These are phyloP conservation scores for Candida sanyaensis DNA, from an alignment of 1,139 yeast species.

Conservation along the genomic window DNA sequence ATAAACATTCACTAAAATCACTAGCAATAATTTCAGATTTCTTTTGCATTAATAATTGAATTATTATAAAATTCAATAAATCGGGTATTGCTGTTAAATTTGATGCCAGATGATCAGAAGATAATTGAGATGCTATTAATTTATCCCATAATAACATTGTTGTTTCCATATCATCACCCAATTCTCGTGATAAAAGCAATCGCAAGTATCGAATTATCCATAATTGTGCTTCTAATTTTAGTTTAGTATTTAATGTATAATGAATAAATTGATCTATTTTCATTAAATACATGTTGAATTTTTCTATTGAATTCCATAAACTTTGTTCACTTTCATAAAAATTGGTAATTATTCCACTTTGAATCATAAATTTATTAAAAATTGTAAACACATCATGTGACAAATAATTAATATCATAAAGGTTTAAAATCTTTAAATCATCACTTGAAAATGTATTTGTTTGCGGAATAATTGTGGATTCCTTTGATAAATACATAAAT, in stretches of 20 bases:
- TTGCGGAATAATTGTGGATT: constrained; percentile 36
- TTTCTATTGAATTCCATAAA: constrained; percentile 46
- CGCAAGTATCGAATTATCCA: constrained; percentile 72
- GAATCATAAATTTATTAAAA: constrained; percentile 43
- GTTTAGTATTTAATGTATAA: constrained; percentile 44
- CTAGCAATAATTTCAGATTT: constrained; percentile 50
- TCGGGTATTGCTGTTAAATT: constrained; percentile 30
- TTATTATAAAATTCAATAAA: constrained; percentile 51
- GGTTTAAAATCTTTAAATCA: constrained; percentile 35
- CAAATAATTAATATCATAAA: constrained; percentile 41
- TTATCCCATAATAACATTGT: constrained; percentile 60
- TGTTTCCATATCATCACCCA: constrained; percentile 47
- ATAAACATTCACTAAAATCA: constrained; percentile 65
- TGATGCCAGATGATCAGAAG: constrained; percentile 9
- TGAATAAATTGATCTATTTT: constrained; percentile 50
- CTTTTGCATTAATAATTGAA: constrained; percentile 52
- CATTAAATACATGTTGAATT: constrained; percentile 48
- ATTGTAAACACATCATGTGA: constrained; percentile 50
- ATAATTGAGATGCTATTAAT: constrained; percentile 36
- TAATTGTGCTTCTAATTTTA: constrained; percentile 58
- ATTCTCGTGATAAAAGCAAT: constrained; percentile 57
- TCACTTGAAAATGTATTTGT: constrained; percentile 35
- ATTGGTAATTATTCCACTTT: constrained; percentile 36
- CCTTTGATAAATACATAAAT: constrained; percentile 49
- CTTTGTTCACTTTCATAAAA: constrained; percentile 46